Base-by-base conservation (phyloP, 2,329 filamentous ascomycete species). In the Pestalotiopsis sp. region DNA sequence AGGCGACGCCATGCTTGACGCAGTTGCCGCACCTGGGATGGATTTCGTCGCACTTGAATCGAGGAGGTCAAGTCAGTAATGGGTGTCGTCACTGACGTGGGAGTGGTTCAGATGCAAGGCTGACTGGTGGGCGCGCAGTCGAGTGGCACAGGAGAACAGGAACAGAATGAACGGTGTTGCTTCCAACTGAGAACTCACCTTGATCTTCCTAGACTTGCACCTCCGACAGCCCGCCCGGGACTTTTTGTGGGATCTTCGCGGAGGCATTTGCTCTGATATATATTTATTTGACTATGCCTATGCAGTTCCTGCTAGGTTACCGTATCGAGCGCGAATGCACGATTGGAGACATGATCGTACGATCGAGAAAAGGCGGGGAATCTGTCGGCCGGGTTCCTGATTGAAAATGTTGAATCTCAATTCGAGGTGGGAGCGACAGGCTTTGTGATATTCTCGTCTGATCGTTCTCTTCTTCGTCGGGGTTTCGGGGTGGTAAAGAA, bases 141-240 rank as follows among this genome's bases (percentile, higher is more conserved):
- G 31, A 36, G 31, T 36, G 31, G 31, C 31, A 36, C 31, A 36
- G 7, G 7, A 7, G 9, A 36, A 7, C 31, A 36, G 31, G 31
- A 36, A 36, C 31, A 36, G 17, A 23, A 41, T 38, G 36, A 20
- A 11, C 17, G 14, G 38, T 65, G 45, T 58, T 41, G 27, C 20
- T 39, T 41, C 14, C 27, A 7, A n/a, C 38, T 61, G 3, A 36
- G 65, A 36, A 68, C 56, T 63, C 79, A 90, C 90, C 87, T 92
- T 92, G 76, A 92, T 91, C 79, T 92, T 92, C 70, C 90, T 84
- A 67, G 84, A 83, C 80, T 92, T 92, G 79, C 90, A 92, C 69
- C 88, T 83, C 70, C 86, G 84, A 74, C 90, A 92, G 60, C 90
- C 90, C 65, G 89, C 86, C 72, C 90, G 86, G 68, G 89, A 91